phyloP scores from a whole-genome alignment of 1,139 yeast species.

The Citeromyces hawaiiensis region DNA sequence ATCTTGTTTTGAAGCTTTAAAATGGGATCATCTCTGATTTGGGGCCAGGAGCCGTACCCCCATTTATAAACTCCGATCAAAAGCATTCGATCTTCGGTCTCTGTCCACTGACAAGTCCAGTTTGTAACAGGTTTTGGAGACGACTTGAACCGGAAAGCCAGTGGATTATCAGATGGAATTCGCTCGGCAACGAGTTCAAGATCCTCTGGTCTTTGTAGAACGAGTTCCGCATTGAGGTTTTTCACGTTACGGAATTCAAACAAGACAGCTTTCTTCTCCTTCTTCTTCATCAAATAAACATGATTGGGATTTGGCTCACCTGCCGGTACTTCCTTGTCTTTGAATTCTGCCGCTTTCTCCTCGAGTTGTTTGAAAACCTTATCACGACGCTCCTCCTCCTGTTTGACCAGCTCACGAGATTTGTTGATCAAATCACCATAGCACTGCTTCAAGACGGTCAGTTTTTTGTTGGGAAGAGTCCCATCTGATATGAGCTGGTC shows the following conservation, averaged over 20 bases:
- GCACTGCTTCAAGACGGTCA: constrained; percentile 67
- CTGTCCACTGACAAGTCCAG: constrained; percentile 86
- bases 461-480: constrained; percentile 72
- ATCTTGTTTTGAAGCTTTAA: constrained; percentile 77
- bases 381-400: constrained; percentile 53
- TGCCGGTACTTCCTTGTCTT: constrained; percentile 19
- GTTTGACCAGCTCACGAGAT: constrained; percentile 49
- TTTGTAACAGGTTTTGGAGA: constrained; percentile 74
- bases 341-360: constrained; percentile 46
- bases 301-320: constrained; percentile 21
- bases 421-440: constrained; percentile 55
- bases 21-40: constrained; percentile 90
- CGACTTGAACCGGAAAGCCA: constrained; percentile 40
- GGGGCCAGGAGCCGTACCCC: constrained; percentile 94
- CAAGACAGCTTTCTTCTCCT: constrained; percentile 77
- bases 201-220: constrained; percentile 73
- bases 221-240: constrained; percentile 81
- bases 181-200: constrained; percentile 48
- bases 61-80: constrained; percentile 80
- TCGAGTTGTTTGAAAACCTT: constrained; percentile 46
- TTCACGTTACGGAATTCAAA: constrained; percentile 86
- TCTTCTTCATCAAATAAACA: constrained; percentile 41
- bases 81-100: constrained; percentile 74
- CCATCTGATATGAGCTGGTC: constrained; percentile 87
- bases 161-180: constrained; percentile 46